Evolutionary conservation across 768 basidiomycete species (phyloP).

Genomic region (Artomyces pyxidatus): DNA sequence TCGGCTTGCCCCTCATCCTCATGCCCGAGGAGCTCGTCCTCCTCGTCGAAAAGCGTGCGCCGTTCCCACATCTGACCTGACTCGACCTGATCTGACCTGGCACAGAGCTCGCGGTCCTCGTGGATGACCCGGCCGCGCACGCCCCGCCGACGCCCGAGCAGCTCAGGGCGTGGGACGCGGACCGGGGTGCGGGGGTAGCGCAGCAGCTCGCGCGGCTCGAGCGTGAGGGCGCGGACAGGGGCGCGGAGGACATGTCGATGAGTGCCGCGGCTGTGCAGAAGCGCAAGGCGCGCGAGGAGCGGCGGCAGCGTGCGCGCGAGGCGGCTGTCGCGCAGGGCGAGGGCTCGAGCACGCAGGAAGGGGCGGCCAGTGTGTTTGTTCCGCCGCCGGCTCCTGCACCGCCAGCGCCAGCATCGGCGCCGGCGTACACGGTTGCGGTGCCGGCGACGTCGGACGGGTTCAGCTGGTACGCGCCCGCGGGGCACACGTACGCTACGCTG

Average conservation of each 20-base stretch:
- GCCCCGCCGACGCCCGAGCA: constrained; percentile 37
- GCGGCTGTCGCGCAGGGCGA: background rate
- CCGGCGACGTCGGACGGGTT: constrained; percentile 55
- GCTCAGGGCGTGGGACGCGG: constrained; percentile 44
- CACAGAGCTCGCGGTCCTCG: constrained; percentile 66
- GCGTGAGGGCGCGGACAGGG: constrained; percentile 40
- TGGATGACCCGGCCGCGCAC: constrained; percentile 64
- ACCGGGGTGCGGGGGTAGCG: constrained; percentile 36
- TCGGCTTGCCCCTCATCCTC: constrained; percentile 84
- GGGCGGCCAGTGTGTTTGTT: background rate
- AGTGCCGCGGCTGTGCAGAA: constrained; percentile 62
- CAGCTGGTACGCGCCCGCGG: constrained; percentile 56
- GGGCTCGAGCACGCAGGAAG: background rate
- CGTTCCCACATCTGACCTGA: background rate
- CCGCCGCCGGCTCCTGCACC: constrained; percentile 5
- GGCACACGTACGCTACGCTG: constrained; percentile 45
- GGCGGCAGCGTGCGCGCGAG: constrained; percentile 10
- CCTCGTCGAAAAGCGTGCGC: constrained; percentile 71
- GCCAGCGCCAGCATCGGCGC: constrained; percentile 8
- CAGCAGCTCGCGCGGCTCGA: constrained; percentile 42
- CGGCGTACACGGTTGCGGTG: constrained; percentile 50
- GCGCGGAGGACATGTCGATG: constrained; percentile 29
- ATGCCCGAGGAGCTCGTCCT: constrained; percentile 90
- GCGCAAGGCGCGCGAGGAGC: constrained; percentile 59
- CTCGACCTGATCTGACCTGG: constrained; percentile 4